These are phyloP conservation scores for Solanum sitiens DNA, from an alignment of 257 asterid genomes.

Conservation along the genomic window DNA sequence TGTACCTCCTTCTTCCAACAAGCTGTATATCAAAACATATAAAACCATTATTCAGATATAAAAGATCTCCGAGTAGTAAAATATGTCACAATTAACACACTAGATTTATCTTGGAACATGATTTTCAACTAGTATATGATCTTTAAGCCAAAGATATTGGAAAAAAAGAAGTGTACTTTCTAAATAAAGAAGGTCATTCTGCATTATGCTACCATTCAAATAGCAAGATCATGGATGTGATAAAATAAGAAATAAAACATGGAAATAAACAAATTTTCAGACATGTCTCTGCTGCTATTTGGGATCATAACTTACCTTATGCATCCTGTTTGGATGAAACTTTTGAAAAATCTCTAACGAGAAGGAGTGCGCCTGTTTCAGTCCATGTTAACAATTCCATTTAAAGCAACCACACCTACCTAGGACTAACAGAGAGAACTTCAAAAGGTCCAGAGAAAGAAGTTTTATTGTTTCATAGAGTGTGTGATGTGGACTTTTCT, in stretches of 20 bases:
- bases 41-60: neutral
- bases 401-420: constrained; percentile 69
- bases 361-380: constrained; percentile 61
- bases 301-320: constrained; percentile 41
- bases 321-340: constrained; percentile 49
- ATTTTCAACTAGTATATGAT: too few relatives aligned
- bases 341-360: constrained; percentile 47
- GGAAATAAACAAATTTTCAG: neutral
- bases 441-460: too few relatives aligned
- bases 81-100: neutral
- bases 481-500: too few relatives aligned
- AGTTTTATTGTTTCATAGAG: too few relatives aligned
- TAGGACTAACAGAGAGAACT: too few relatives aligned
- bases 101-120: too few relatives aligned
- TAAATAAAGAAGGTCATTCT: neutral
- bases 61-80: too few relatives aligned
- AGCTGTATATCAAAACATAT: constrained; percentile 16
- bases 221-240: neutral
- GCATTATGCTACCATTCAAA: neutral
- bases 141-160: neutral
- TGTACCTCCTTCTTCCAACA: constrained; percentile 64
- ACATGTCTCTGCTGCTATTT: neutral
- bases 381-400: constrained; percentile 60
- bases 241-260: neutral
- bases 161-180: neutral